These are phyloP conservation scores for Carex parvula DNA, from an alignment of 176 grass and related monocot genomes.

Conservation along the genomic window DNA sequence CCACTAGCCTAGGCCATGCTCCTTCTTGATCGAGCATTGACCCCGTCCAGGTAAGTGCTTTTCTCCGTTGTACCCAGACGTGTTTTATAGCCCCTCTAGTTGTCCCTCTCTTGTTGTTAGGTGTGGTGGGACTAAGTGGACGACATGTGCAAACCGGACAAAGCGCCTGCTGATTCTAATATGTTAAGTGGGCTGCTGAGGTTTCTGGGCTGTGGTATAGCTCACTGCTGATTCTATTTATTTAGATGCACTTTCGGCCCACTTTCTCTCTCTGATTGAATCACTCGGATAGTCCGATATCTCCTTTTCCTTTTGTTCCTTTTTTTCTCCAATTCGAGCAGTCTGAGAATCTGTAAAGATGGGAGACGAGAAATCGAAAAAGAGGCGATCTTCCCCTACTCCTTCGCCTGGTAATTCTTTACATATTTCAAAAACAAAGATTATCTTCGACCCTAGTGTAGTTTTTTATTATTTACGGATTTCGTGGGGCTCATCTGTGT, in stretches of 20 bases:
- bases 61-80: accelerated
- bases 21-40: constrained; percentile 29
- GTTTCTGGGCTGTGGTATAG: not conserved
- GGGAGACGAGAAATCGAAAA: constrained; percentile 64
- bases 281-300: too few relatives aligned
- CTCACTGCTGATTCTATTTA: not conserved
- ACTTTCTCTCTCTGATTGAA: not conserved
- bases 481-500: constrained; percentile 18
- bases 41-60: constrained; percentile 46
- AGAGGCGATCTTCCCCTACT: constrained; percentile 50
- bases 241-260: not conserved
- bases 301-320: too few relatives aligned
- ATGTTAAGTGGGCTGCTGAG: not conserved
- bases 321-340: not conserved
- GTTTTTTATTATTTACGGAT: not conserved
- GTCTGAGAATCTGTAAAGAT: constrained; percentile 23
- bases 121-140: not conserved
- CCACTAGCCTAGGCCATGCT: constrained; percentile 30
- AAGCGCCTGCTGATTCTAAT: not conserved
- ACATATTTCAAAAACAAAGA: not conserved
- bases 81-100: not conserved
- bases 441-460: not conserved
- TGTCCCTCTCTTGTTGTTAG: not conserved
- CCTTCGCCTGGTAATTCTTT: constrained; percentile 36
- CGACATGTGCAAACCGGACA: not conserved